Evolutionary conservation across 257 asterid species (phyloP).

Genomic region (Misopates orontium): DNA sequence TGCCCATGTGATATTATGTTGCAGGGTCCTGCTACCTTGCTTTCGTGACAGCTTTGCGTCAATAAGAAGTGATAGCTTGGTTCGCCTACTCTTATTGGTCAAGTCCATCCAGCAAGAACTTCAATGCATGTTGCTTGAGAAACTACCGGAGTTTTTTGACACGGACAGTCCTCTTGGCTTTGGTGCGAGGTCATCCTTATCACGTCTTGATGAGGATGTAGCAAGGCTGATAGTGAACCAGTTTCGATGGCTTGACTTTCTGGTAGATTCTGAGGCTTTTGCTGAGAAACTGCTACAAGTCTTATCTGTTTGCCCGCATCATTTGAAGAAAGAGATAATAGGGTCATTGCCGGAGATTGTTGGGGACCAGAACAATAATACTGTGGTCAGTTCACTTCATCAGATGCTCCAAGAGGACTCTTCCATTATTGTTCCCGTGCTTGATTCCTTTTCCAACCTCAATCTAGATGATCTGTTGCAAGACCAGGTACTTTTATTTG

Average conservation of each 20-base stretch:
- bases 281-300: conserved; percentile 73
- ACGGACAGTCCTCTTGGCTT: conserved; percentile 33
- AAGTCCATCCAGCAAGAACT: conserved; percentile 67
- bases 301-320: conserved; percentile 69
- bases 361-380: conserved; percentile 68
- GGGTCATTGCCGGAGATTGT: conserved; percentile 81
- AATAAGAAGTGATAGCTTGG: conserved; percentile 56
- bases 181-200: conserved; percentile 36
- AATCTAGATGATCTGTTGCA: conserved; percentile 71
- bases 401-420: conserved; percentile 85
- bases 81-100: conserved; percentile 62
- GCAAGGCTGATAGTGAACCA: conserved; percentile 76
- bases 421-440: conserved; percentile 73
- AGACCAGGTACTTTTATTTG: conserved; percentile 54
- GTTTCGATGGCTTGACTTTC: conserved; percentile 88
- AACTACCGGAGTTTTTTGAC: conserved; percentile 84
- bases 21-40: conserved; percentile 72
- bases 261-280: conserved; percentile 66
- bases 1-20: conserved; percentile 1
- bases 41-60: conserved; percentile 55
- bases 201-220: conserved; percentile 63
- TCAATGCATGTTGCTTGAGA: conserved; percentile 69
- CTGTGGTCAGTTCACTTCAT: conserved; percentile 66
- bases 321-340: conserved; percentile 77
- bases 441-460: conserved; percentile 79